Percentiles rank a stretch among this genome's conserved stretches.
Evolutionary conservation across 345 rosid species (phyloP).

Genomic region (Camelina hispida): DNA sequence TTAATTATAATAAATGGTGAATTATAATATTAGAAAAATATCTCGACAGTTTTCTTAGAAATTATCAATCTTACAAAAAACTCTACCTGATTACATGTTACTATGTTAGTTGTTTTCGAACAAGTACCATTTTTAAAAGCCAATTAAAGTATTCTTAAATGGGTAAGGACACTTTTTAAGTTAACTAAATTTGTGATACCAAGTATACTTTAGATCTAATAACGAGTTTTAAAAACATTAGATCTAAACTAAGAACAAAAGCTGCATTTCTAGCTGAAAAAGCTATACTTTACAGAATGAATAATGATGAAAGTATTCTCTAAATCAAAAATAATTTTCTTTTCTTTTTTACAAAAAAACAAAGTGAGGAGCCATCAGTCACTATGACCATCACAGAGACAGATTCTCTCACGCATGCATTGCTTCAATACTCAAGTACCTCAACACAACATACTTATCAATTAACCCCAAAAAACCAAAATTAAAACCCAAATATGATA

Average conservation of each 20-base stretch:
- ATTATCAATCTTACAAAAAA: conserved; percentile 11
- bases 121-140: not conserved
- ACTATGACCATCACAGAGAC: conserved; percentile 33
- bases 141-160: not conserved
- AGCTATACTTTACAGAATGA: conserved; percentile 38
- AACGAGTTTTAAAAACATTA: conserved; percentile 30
- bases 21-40: not conserved
- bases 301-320: conserved; percentile 34
- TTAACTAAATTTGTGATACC: not conserved
- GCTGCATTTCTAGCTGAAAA: conserved; percentile 33
- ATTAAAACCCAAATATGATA: conserved; percentile 3
- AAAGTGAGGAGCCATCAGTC: conserved; percentile 31
- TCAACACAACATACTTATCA: conserved; percentile 33
- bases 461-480: not conserved
- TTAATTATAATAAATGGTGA: not conserved
- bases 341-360: not conserved
- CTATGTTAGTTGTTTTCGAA: conserved; percentile 17
- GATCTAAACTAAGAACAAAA: conserved; percentile 33
- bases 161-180: conserved; percentile 7
- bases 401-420: conserved; percentile 37
- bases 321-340: not conserved
- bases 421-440: conserved; percentile 51
- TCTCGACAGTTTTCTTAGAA: conserved; percentile 27
- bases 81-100: conserved; percentile 22
- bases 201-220: conserved; percentile 9